Base-by-base conservation (phyloP, 1,284 basidiomycete species). In the Inonotus obliquus region DNA sequence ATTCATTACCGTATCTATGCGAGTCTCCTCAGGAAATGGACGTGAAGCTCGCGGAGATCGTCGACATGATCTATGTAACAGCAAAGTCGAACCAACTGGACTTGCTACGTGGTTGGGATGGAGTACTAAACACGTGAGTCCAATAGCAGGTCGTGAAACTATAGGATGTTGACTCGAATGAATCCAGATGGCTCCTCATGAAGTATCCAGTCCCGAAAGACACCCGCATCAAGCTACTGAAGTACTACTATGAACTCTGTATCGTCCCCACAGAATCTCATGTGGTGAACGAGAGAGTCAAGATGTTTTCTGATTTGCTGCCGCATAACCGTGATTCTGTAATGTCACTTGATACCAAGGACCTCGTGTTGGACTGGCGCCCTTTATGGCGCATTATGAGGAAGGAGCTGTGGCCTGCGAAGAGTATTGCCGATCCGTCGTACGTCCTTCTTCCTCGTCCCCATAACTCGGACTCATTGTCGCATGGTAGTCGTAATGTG, bases 21-120 rank as follows among this genome's bases (percentile, higher is more conserved):
- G 94, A 96, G 72, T 77, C 86, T 11, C 71, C 84, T 38, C 84
- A 89, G 63, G 84, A 87, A 63, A 95, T 96, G 87, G 85, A 91
- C 59, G 69, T 75, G 29, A 82, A 84, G 65, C 80, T 96, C 9
- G 88, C 92, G 66, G 69, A 79, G 55, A 92, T 96, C 67, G 80
- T 92, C 14, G 79, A 82, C 37, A 86, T 84, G 70, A 82, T 96
- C 52, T 77, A 83, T 64, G 80, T 92, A 49, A 91, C 88, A 66
- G 85, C 88, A 4, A 83, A 86, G 70, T 79, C 89, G 41, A 87
- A 86, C 75, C 91, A 92, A 68, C 93, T 87, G 87, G 75, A 83
- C 55, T 76, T 83, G 25, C 75, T 89, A 47, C 80, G 81, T 49
- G 83, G 81, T n/a, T 91, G 87, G 86, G 86, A 89, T 70, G 83